These are phyloP conservation scores for Pilasporangium apinafurcum DNA, from an alignment of 352 stramenopile species.

Conservation along the genomic window DNA sequence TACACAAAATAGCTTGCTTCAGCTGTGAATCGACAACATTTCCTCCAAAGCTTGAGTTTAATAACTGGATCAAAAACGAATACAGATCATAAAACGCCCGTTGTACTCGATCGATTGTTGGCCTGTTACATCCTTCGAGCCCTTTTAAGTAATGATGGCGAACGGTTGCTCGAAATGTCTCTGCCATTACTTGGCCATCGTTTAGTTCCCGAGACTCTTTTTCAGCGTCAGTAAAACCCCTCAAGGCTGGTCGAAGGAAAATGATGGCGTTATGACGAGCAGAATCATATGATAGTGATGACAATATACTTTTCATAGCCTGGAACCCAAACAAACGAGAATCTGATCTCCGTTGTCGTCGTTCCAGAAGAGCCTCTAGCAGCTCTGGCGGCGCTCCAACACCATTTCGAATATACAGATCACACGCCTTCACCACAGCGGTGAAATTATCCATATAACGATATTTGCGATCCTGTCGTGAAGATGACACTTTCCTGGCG, in stretches of 20 bases:
- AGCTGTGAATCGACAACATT: slow-evolving; percentile 42
- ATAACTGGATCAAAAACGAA: slow-evolving; percentile 46
- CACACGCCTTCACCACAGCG: slow-evolving; percentile 80
- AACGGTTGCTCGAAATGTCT: slow-evolving; percentile 81
- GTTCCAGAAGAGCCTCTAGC: slow-evolving; percentile 58
- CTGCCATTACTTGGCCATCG: slow-evolving; percentile 64
- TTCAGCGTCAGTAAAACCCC: slow-evolving; percentile 82
- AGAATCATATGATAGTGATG: slow-evolving; percentile 67
- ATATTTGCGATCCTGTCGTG: slow-evolving; percentile 13
- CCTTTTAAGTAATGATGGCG: slow-evolving; percentile 85
- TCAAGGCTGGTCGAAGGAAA: slow-evolving; percentile 77
- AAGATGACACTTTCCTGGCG: too few relatives aligned
- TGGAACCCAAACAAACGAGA: slow-evolving; percentile 75
- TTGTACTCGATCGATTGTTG: slow-evolving; percentile 51
- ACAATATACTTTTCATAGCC: slow-evolving; percentile 74
- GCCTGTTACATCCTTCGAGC: slow-evolving; percentile 72
- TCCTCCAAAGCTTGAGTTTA: slow-evolving; percentile 16
- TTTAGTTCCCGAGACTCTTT: slow-evolving; percentile 76
- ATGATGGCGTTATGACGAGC: slow-evolving; percentile 71
- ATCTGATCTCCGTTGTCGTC: slow-evolving; percentile 63
- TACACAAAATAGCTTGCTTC: slow-evolving; percentile 74
- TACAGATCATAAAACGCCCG: slow-evolving; percentile 76
- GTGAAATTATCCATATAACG: slow-evolving; percentile 64
- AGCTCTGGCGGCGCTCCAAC: slow-evolving; percentile 78
- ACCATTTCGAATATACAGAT: slow-evolving; percentile 83